These are phyloP conservation scores for Begonia fuchsioides DNA, from an alignment of 306 rosid genomes.

Conservation along the genomic window DNA sequence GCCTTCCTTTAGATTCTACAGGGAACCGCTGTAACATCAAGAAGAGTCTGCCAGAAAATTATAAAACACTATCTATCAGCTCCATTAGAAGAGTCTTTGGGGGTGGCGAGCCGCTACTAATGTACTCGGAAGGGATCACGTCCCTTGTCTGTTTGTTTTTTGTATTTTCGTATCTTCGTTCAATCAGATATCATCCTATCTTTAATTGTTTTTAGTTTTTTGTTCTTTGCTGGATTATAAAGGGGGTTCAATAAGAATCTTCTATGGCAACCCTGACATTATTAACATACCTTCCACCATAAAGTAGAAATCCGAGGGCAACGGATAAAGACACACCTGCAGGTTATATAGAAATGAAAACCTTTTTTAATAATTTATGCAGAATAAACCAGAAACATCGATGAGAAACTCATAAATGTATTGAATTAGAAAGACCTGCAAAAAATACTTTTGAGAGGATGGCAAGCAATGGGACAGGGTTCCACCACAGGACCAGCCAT, in stretches of 20 bases:
- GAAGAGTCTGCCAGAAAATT: constrained; percentile 57
- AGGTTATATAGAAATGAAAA: constrained; percentile 3
- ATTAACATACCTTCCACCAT: constrained; percentile 77
- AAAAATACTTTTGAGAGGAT: constrained; percentile 77
- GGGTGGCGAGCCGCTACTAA: too few species aligned
- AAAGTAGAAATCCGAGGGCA: constrained; percentile 94
- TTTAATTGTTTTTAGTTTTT: too few species aligned
- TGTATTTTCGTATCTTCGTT: too few species aligned
- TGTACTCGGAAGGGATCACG: too few species aligned
- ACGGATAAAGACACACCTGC: constrained; percentile 89
- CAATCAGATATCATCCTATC: too few species aligned
- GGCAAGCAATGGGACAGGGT: constrained; percentile 40
- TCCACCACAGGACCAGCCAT: constrained; percentile 92
- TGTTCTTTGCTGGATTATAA: too few species aligned
- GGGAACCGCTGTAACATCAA: constrained; percentile 98
- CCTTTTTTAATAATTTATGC: too few species aligned
- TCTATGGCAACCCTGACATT: not conserved
- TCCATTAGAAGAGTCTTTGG: not conserved
- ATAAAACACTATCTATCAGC: not conserved
- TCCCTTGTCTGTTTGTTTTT: too few species aligned
- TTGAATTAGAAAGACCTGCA: constrained; percentile 42
- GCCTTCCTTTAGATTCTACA: constrained; percentile 94
- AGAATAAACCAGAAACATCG: too few species aligned
- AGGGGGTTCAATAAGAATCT: too few species aligned
- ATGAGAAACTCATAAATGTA: not conserved